Base-by-base conservation (phyloP, 148 eudicot genomes). In the Chenopodium formosanum region DNA sequence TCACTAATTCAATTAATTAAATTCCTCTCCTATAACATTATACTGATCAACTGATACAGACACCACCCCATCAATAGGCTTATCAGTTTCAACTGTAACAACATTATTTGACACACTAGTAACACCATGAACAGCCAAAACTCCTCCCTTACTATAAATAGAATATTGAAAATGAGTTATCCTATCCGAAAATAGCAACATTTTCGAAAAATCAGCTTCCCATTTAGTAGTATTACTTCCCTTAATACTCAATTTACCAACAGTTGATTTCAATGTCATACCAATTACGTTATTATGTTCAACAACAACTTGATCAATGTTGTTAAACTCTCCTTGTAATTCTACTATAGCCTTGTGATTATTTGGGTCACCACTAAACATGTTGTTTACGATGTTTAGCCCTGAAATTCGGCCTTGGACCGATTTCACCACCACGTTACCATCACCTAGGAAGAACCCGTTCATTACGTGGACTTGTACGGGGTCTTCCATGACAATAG, bases 401-500 rank as follows among this genome's bases (percentile, higher is more conserved):
- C 81, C 81, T 2, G 75, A 79, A 70, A 79, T 19, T 69, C 12
- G 47, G 9, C 81, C 81, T 2, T 68, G 63, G 37, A 53, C 63
- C 27, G 81, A 70, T n/a, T 69, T 79, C 12, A 69, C 31, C 9
- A 79, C 81, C 22, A 79, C 66, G 52, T 79, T 79, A 69, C 75
- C 81, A 32, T 79, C 81, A 13, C 81, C 81, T 69, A 79, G 7
- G 29, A 79, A 79, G 48, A 79, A 79, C 20, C 81, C 63, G 23
- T 70, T 70, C 7, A 75, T 79, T 7, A 79, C 67, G 19, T 79
- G 81, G 2, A 79, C 75, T 52, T 79, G 81, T 9, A 79, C 81
- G 4, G 81, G 81, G 25, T 79, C 81, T 70, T 79, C 81, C 81
- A 79, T 52, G 13, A 79, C 81, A 79, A 79, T 53, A 5, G 81